Conservation (phyloP, 768 basidiomycete genomes). For the Pilatotrama ljubarskyi region DNA sequence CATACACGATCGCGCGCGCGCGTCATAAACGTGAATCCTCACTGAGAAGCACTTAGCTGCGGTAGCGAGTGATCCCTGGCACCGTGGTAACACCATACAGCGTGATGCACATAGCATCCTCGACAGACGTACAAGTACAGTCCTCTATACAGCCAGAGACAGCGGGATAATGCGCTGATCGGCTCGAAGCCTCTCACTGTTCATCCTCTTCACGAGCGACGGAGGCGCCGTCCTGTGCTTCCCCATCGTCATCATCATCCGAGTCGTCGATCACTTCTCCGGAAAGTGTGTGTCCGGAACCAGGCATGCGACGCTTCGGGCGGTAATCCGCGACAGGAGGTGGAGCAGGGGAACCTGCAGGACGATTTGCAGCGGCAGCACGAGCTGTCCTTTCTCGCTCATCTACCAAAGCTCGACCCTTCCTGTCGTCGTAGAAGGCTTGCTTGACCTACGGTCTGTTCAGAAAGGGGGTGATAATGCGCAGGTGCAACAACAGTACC, state of each 20-base stretch:
- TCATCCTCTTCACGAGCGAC: neutral
- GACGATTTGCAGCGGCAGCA: constrained; percentile 19
- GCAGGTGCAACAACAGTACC: constrained; percentile 35
- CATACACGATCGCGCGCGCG: no score
- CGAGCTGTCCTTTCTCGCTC: constrained; percentile 48
- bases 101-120: no score
- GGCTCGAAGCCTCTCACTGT: no score
- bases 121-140: neutral
- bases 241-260: constrained; percentile 1
- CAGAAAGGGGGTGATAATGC: neutral
- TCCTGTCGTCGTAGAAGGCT: constrained; percentile 79
- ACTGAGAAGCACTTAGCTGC: no score
- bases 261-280: constrained; percentile 1
- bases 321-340: neutral
- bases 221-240: neutral
- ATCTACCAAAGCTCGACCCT: constrained; percentile 51
- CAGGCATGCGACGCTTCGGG: constrained; percentile 35
- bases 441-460: constrained; percentile 59
- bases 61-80: no score
- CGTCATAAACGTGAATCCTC: no score
- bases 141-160: neutral
- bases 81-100: no score
- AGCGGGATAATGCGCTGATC: neutral
- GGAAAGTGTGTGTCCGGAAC: constrained; percentile 38
- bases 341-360: constrained; percentile 7